A percentile compares a stretch with the other conserved stretches of the same genome.
Evolutionary conservation across 257 asterid genomes (phyloP).

Genomic region (Penstemon barbatus): DNA sequence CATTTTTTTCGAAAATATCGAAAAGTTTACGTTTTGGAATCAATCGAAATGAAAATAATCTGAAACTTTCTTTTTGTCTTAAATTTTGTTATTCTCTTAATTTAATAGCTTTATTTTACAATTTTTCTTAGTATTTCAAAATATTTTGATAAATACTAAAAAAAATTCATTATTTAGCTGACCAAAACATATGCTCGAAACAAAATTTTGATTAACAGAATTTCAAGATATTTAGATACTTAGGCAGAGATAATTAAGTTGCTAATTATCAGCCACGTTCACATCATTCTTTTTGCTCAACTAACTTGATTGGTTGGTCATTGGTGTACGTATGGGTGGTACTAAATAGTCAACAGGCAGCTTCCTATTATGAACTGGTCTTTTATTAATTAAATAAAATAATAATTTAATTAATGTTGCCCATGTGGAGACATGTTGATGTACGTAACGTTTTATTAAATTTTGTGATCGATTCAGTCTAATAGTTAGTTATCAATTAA

Average conservation of each 20-base stretch:
- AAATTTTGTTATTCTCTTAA: too few relatives aligned
- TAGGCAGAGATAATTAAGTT: slow-evolving; percentile 15
- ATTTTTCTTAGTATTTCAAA: too few relatives aligned
- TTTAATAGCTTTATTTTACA: too few relatives aligned
- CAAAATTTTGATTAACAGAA: background rate
- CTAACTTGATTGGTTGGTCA: background rate
- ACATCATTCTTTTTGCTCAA: slow-evolving; percentile 8
- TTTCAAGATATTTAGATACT: slow-evolving; percentile 19
- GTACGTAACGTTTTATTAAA: background rate
- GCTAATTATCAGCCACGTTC: slow-evolving; percentile 34
- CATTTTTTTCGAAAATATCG: too few relatives aligned
- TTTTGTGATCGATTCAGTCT: background rate
- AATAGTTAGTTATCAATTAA: background rate
- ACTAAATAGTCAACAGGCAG: slow-evolving; percentile 14
- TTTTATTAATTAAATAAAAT: background rate
- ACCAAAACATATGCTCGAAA: too few relatives aligned
- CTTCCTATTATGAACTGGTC: background rate
- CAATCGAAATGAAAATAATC: too few relatives aligned
- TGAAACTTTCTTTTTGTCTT: too few relatives aligned
- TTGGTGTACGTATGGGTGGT: background rate
- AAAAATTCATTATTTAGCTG: too few relatives aligned
- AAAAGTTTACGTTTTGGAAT: too few relatives aligned
- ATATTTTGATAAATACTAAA: too few relatives aligned
- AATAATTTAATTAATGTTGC: background rate
- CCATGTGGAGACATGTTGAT: slow-evolving; percentile 24